These are phyloP conservation scores for Thelephora aurantiotincta DNA, from an alignment of 768 basidiomycete species.

Conservation along the genomic window DNA sequence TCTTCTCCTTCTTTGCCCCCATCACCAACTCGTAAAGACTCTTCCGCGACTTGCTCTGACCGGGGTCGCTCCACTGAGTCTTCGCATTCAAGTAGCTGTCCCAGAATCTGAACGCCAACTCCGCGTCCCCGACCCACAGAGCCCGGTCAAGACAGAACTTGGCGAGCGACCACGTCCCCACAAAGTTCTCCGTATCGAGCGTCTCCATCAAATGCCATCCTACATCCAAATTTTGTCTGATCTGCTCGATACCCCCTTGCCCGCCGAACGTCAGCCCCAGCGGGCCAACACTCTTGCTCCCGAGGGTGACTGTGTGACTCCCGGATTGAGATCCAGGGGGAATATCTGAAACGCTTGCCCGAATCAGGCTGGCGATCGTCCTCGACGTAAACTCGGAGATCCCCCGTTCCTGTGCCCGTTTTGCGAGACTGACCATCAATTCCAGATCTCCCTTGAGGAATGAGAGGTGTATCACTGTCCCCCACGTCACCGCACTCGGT, in stretches of 20 bases:
- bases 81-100: slow-evolving; percentile 21
- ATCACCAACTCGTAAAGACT: neutral
- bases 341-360: slow-evolving; percentile 18
- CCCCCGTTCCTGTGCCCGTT: slow-evolving; percentile 22
- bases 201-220: slow-evolving; percentile 30
- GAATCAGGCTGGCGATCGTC: slow-evolving; percentile 34
- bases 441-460: slow-evolving; percentile 26
- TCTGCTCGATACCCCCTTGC: slow-evolving; percentile 4
- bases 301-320: too few relatives aligned
- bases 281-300: neutral
- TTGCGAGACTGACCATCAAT: slow-evolving; percentile 29
- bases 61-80: neutral
- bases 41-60: neutral
- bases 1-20: neutral
- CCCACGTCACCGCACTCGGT: slow-evolving; percentile 42
- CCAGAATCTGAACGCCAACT: slow-evolving; percentile 52
- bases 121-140: slow-evolving; percentile 32
- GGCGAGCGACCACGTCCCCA: slow-evolving; percentile 33
- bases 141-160: slow-evolving; percentile 35
- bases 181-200: slow-evolving; percentile 16
- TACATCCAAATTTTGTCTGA: slow-evolving; percentile 22
- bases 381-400: slow-evolving; percentile 27
- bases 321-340: neutral
- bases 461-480: slow-evolving; percentile 50
- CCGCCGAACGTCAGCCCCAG: slow-evolving; percentile 1